Evolutionary conservation across 2,329 filamentous ascomycete species (phyloP), one percentile per base, ranked within the genome.

Genomic region (Hyphodiscus sp.): DNA sequence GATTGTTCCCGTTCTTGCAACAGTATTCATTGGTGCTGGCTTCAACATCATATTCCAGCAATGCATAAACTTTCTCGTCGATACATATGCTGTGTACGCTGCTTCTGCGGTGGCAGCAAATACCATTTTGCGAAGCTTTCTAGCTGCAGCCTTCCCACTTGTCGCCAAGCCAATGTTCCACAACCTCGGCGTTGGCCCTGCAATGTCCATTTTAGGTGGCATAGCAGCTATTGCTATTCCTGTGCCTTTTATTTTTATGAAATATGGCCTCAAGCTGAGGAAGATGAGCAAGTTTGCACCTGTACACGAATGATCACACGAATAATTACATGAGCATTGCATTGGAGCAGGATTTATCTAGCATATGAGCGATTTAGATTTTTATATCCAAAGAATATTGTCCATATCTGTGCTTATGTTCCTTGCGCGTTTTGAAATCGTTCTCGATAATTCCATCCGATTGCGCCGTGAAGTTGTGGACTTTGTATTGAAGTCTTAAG

Each of bases 161-260:
- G 73, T 71, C 0, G 71, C 72, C 2, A 52, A 49, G 11, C 63
- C 64, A 0, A 72, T 89, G 72, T 87, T 86, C 62, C 74, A 80
- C 54, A 80, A 79, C 38, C 66, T 90, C 18, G 85, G 86, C 0
- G 77, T 87, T 15, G 80, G 79, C 0, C 85, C 82, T 29, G 85
- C 83, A 0, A 75, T 79, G 5, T 83, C 77, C 58, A 78, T 89
- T 2, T 77, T 86, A 13, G 86, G 79, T 0, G 77, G 74, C 0
- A 76, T 84, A 51, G 76, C 79, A 0, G 72, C 73, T 0, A 57
- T 77, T 38, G 67, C 81, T 50, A 75, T 83, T 16, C 79, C 79
- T 0, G 77, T 83, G n/a, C 81, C 80, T 0, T 82, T 77, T 58
- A 65, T 80, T 1, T 83, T 83, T 48, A 71, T 63, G 64, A 70